Evolutionary conservation across 495 filamentous ascomycete species (phyloP).

Genomic region (Talaromyces liani): DNA sequence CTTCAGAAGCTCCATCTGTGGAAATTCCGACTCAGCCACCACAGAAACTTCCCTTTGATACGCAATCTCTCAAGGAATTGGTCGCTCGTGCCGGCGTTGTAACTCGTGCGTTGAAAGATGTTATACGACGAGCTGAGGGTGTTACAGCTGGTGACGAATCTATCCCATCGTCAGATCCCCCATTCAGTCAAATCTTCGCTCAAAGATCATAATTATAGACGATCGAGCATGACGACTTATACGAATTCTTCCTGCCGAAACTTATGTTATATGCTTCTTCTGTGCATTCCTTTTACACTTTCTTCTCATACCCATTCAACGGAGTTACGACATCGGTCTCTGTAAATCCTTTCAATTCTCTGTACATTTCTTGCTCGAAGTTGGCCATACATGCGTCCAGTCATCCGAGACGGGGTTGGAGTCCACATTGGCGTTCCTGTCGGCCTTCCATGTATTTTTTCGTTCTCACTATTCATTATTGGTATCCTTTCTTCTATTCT

Average conservation of each 20-base stretch:
- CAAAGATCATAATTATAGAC: conserved; percentile 19
- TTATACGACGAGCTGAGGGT: conserved; percentile 73
- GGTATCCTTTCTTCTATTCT: not conserved
- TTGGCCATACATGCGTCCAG: not conserved
- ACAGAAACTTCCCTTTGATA: conserved; percentile 86
- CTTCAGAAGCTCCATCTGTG: conserved; percentile 38
- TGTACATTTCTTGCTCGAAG: not conserved
- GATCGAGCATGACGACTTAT: not conserved
- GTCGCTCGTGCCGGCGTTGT: conserved; percentile 77
- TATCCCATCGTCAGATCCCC: conserved; percentile 26
- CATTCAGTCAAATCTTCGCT: conserved; percentile 40
- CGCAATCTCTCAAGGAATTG: conserved; percentile 77
- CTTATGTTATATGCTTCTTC: not conserved
- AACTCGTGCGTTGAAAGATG: conserved; percentile 63
- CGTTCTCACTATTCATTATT: not conserved
- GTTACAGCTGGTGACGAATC: conserved; percentile 51
- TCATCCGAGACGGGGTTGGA: not conserved
- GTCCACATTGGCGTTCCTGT: conserved; percentile 1
- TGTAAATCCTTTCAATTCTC: conserved; percentile 3
- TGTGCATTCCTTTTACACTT: conserved; percentile 8
- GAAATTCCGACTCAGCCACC: conserved; percentile 39
- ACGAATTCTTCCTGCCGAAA: not conserved
- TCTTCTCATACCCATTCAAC: conserved; percentile 14
- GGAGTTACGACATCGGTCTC: conserved; percentile 10
- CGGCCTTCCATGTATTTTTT: not conserved